Percentiles rank a stretch among this genome's conserved stretches.
These are phyloP conservation scores for Tetrahymena malaccensis DNA, from an alignment of 73 alveolate genomes.

Conservation along the genomic window DNA sequence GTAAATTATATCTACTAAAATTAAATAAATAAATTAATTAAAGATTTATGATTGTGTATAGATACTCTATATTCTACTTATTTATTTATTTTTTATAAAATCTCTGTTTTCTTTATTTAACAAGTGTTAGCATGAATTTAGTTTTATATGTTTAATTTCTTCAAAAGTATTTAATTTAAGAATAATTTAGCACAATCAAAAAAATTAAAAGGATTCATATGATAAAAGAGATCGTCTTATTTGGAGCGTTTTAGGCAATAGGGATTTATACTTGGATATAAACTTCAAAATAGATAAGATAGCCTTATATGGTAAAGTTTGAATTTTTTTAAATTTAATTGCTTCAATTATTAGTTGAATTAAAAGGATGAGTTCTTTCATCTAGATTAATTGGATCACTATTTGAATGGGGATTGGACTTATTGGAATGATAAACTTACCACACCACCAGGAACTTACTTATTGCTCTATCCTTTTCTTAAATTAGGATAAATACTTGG, in stretches of 20 bases:
- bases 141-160: no score
- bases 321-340: background rate
- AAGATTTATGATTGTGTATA: no score
- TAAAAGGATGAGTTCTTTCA: constrained; percentile 48
- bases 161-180: background rate
- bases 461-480: constrained; percentile 8
- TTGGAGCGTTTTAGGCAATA: background rate
- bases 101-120: no score
- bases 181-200: no score
- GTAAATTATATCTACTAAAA: no score
- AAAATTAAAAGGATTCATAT: background rate
- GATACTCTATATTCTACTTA: no score
- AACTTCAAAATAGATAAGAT: background rate
- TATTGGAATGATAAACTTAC: constrained; percentile 52
- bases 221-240: background rate
- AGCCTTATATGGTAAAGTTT: background rate
- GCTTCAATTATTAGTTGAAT: background rate
- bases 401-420: constrained; percentile 18
- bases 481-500: background rate
- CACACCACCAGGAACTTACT: constrained; percentile 47
- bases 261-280: background rate
- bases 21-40: no score
- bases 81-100: no score
- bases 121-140: no score
- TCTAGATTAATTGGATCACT: constrained; percentile 32